Percentiles rank a stretch among this genome's conserved stretches.
These are phyloP conservation scores for Pterocarpus santalinus DNA, from an alignment of 306 rosid species.

Conservation along the genomic window DNA sequence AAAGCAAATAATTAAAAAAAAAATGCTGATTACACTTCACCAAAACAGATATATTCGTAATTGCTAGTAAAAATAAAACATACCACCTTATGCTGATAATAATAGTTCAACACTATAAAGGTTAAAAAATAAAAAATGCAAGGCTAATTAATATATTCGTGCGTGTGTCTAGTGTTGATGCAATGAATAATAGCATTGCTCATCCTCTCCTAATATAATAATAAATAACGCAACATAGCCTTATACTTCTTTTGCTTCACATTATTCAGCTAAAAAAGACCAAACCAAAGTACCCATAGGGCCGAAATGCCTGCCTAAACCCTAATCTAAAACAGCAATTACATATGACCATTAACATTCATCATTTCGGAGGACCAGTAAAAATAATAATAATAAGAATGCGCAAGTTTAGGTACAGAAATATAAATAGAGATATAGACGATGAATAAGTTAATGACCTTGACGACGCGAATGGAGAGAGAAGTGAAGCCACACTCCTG, in stretches of 20 bases:
- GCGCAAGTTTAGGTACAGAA: neutral
- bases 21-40: neutral
- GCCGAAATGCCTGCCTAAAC: neutral
- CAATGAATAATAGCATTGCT: neutral
- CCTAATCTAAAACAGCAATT: neutral
- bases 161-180: neutral
- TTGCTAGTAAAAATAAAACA: neutral
- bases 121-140: neutral
- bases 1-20: neutral
- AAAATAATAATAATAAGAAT: neutral
- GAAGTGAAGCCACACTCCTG: conserved; percentile 90
- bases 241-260: neutral
- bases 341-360: neutral
- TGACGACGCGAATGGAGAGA: conserved; percentile 80
- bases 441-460: conserved; percentile 50
- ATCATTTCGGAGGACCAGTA: neutral
- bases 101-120: neutral
- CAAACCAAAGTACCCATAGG: neutral
- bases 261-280: neutral
- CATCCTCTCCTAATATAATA: neutral
- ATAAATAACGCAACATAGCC: neutral
- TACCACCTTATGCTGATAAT: neutral
- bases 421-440: no score
- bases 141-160: neutral
- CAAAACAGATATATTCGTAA: neutral